Percentiles rank a stretch among this genome's conserved stretches.
Conservation (phyloP, 139 green algal species). For the Auxenochlorella protothecoides region DNA sequence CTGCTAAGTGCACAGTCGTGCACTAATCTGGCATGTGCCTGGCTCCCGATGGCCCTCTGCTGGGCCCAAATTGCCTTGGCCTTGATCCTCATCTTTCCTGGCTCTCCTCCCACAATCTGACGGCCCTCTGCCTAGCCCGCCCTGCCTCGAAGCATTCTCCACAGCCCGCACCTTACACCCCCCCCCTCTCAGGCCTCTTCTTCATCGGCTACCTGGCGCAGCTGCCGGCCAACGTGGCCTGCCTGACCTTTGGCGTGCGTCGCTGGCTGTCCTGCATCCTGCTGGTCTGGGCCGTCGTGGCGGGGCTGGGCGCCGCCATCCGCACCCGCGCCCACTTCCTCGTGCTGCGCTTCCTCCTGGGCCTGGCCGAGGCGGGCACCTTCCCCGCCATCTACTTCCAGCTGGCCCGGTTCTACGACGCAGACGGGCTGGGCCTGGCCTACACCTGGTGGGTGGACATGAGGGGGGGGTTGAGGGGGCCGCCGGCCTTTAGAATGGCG, state of each 20-base stretch:
- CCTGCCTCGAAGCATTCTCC: background rate
- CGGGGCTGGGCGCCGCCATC: conserved; percentile 28
- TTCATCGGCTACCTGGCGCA: conserved; percentile 50
- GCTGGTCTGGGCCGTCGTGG: conserved; percentile 30
- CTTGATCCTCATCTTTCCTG: too few relatives aligned
- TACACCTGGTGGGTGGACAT: conserved; percentile 3
- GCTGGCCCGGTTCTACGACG: conserved; percentile 16
- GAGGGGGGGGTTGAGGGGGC: too few relatives aligned
- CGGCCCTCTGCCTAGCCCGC: too few relatives aligned
- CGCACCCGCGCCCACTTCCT: conserved; percentile 25
- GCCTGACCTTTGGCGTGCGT: conserved; percentile 25
- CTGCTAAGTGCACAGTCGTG: too few relatives aligned
- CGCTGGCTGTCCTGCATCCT: conserved; percentile 35
- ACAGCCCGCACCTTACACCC: background rate
- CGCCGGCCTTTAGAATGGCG: background rate
- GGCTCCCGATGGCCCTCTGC: too few relatives aligned
- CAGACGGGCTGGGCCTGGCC: conserved; percentile 5
- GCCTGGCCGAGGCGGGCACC: conserved; percentile 5
- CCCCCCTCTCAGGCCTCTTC: conserved; percentile 32
- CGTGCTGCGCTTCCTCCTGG: conserved; percentile 20
- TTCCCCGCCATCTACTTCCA: conserved; percentile 16
- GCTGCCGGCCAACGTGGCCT: conserved; percentile 5
- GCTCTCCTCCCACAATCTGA: too few relatives aligned
- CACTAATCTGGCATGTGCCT: too few relatives aligned
- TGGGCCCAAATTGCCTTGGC: too few relatives aligned